A percentile compares a stretch with the other conserved stretches of the same genome.
Evolutionary conservation across 83 land plant genomes (phyloP).

Genomic region (Picea abies): DNA sequence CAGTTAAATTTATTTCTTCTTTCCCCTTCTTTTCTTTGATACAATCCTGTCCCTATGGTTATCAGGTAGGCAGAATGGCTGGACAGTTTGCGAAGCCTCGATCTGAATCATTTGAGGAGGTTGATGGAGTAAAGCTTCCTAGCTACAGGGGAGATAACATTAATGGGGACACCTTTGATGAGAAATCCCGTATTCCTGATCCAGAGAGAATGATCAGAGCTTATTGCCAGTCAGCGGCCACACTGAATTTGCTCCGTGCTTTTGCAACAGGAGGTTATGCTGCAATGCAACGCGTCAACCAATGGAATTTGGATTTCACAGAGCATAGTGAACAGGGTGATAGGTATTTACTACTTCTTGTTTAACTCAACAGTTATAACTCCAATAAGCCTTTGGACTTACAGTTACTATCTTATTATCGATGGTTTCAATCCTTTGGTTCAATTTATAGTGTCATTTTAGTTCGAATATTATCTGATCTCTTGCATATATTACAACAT

Average conservation of each 20-base stretch:
- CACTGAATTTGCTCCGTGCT: constrained; percentile 52
- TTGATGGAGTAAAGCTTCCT: constrained; percentile 48
- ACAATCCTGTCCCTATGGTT: no score
- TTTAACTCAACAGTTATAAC: no score
- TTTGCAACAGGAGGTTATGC: constrained; percentile 76
- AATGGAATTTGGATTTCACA: constrained; percentile 64
- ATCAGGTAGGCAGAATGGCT: constrained; percentile 61
- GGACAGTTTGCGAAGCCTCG: constrained; percentile 66
- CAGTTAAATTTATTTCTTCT: no score
- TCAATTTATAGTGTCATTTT: no score
- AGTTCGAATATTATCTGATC: no score
- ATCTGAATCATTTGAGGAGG: constrained; percentile 35
- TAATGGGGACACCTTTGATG: constrained; percentile 55
- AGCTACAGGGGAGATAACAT: constrained; percentile 62
- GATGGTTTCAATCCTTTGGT: no score
- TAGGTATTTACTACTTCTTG: constrained; percentile 24
- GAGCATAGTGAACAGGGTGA: constrained; percentile 62
- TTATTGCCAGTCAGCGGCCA: constrained; percentile 58
- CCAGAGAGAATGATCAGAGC: constrained; percentile 63
- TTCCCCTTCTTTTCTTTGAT: no score
- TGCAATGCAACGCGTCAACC: constrained; percentile 64
- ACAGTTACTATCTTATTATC: no score
- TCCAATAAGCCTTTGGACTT: no score
- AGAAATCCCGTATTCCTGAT: constrained; percentile 48
- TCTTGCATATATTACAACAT: no score